Base-by-base conservation (phyloP, 1,284 basidiomycete species). In the Cutaneotrichosporon sp. region DNA sequence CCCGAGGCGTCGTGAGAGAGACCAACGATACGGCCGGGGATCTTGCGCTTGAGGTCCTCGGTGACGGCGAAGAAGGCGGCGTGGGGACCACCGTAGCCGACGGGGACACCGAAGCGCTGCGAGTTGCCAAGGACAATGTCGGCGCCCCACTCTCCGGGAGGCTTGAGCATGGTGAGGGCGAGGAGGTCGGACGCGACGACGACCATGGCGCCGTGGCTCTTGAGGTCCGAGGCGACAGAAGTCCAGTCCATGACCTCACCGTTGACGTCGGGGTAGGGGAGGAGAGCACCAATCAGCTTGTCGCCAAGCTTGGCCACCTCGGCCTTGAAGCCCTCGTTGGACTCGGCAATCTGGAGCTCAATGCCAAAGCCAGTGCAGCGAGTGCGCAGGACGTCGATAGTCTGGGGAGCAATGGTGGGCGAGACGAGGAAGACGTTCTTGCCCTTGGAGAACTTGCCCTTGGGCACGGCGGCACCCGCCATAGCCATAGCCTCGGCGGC, bases 141-240 rank as follows among this genome's bases (percentile, higher is more conserved):
- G 40, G 94, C 95, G 57, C 96, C 96, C 92, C 96, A 98, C 84
- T 98, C 96, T 64, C 96, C 96, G 13, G 96, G 96, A 30, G 96
- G 92, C 76, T 91, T 93, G 72, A 99, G 85, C 85, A 94, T 86
- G 9, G 95, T 94, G 74, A 98, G 83, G 2, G 96, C 92, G 34
- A 99, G 84, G 58, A 99, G 86, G 81, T 99, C 96, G 14, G 92
- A 92, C 13, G 93, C 93, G 69, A 89, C 91, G 26, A 90, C 86
- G 59, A 96, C 86, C 67, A 97, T 85, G 51, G 86, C 93, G 46
- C 90, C 90, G 21, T 84, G 75, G n/a, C 84, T 82, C 78, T 98
- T 95, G 40, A 90, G 86, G 31, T 86, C 83, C 26, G 87, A 80
- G 3, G 91, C 85, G 18, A 97, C 83, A 5, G 81, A 79, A 51